These are phyloP conservation scores for Phoma sp. DNA, from an alignment of 2,329 filamentous ascomycete species.

Conservation along the genomic window DNA sequence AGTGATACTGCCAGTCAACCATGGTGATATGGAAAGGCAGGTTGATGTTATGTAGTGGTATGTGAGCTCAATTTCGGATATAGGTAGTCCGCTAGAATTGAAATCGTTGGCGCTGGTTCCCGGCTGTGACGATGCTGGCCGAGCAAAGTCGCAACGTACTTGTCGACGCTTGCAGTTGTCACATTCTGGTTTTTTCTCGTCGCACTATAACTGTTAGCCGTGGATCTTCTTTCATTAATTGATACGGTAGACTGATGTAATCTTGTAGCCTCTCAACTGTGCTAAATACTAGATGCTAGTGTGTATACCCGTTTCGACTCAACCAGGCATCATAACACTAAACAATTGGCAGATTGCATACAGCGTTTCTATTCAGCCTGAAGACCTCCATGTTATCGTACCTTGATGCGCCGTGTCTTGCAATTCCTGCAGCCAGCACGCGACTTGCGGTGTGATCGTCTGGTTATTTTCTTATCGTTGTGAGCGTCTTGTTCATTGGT, in stretches of 20 bases:
- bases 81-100: slow-evolving; percentile 6
- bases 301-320: neutral
- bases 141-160: slow-evolving; percentile 32
- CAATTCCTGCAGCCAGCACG: slow-evolving; percentile 39
- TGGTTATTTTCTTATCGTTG: slow-evolving; percentile 25
- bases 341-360: neutral
- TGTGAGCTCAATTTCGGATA: slow-evolving; percentile 36
- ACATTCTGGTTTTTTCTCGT: slow-evolving; percentile 38
- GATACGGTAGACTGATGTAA: neutral
- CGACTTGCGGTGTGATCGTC: slow-evolving; percentile 38
- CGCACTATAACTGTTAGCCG: slow-evolving; percentile 28
- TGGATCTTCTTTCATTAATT: neutral
- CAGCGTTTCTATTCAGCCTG: neutral
- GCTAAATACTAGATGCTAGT: neutral
- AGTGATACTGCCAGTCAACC: slow-evolving; percentile 17
- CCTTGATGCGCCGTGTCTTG: slow-evolving; percentile 39
- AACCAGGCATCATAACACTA: neutral
- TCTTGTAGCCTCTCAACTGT: neutral
- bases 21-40: slow-evolving; percentile 29
- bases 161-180: slow-evolving; percentile 33
- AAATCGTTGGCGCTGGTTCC: neutral
- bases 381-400: slow-evolving; percentile 4
- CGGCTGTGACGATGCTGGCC: neutral
- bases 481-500: slow-evolving; percentile 13
- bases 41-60: slow-evolving; percentile 40